These are phyloP conservation scores for Leptodermis oblonga DNA, from an alignment of 257 asterid genomes.

Conservation along the genomic window DNA sequence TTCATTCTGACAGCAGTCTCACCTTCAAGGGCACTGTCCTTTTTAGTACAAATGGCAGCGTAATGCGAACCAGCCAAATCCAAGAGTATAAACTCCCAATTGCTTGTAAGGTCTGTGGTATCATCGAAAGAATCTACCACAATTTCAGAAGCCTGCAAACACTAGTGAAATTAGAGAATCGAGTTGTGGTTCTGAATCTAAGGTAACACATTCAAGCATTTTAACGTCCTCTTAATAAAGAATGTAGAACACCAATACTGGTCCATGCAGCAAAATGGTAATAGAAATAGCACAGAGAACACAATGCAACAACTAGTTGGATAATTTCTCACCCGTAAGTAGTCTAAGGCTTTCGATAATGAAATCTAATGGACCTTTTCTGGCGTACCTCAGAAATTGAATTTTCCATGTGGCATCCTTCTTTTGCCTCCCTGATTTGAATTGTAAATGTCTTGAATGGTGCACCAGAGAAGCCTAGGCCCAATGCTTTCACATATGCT, in stretches of 20 bases:
- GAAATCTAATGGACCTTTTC: too few species aligned
- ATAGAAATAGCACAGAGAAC: too few species aligned
- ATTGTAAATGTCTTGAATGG: conserved; percentile 83
- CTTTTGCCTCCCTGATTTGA: conserved; percentile 20
- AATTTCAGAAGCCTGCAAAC: conserved; percentile 53
- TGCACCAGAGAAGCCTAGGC: conserved; percentile 83
- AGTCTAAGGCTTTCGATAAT: too few species aligned
- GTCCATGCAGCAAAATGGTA: background rate
- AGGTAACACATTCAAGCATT: background rate
- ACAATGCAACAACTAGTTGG: too few species aligned
- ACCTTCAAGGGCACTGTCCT: conserved; percentile 41
- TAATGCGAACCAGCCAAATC: conserved; percentile 74
- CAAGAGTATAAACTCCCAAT: conserved; percentile 69
- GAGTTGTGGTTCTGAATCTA: background rate
- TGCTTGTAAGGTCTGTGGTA: conserved; percentile 29
- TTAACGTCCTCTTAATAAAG: background rate
- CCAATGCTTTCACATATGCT: conserved; percentile 93
- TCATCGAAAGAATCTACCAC: conserved; percentile 51
- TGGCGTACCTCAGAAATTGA: conserved; percentile 43
- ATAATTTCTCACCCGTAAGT: background rate
- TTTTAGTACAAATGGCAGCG: conserved; percentile 71
- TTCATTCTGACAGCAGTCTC: conserved; percentile 7
- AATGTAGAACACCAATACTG: background rate
- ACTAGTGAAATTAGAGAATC: conserved; percentile 19
- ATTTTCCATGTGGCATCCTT: conserved; percentile 23